Base-by-base conservation (phyloP, 345 rosid genomes). In the Dimocarpus longan region DNA sequence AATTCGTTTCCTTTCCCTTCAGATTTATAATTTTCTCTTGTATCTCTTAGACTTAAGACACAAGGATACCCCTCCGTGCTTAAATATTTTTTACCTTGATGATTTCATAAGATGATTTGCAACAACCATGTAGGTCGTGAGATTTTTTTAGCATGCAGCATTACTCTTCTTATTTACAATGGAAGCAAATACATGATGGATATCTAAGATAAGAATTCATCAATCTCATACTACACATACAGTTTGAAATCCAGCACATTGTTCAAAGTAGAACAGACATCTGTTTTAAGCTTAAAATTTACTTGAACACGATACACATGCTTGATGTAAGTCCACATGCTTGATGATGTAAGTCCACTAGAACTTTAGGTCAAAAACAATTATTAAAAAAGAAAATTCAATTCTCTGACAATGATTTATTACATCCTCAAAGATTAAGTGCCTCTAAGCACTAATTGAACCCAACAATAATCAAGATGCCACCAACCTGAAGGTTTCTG, bases 401-500 rank as follows among this genome's bases (percentile, higher is more conserved):
- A 60, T 60, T 60, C 65, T 60, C 24, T 8, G 13, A n/a, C 28
- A 21, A 60, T 60, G 28, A 60, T 60, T 60, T 60, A 60, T 32
- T n/a, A 60, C 65, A 60, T 60, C 65, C 28, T 60, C 65, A 21
- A 60, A 60, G 24, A 60, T 60, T 21, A 18, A 60, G 64, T 9
- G 26, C 11, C 4, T 59, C 54, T 13, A 62, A 18, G 15, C 3
- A 37, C 19, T 68, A 75, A 68, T 32, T 32, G 70, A 28, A 71
- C 39, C 42, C 37, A 59, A 43, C 26, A 32, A 64, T 39, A 68
- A 71, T 28, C 68, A 65, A 76, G 59, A 57, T 68, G 65, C 82
- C 50, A 81, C 87, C 78, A 79, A 95, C 99, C 99, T 93, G 90
- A 90, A 90, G 81, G 99, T 95, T 80, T 95, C 99, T 42, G 87